Base-by-base conservation (phyloP, 2,329 filamentous ascomycete genomes). In the Phaeosphaeriaceae sp. region DNA sequence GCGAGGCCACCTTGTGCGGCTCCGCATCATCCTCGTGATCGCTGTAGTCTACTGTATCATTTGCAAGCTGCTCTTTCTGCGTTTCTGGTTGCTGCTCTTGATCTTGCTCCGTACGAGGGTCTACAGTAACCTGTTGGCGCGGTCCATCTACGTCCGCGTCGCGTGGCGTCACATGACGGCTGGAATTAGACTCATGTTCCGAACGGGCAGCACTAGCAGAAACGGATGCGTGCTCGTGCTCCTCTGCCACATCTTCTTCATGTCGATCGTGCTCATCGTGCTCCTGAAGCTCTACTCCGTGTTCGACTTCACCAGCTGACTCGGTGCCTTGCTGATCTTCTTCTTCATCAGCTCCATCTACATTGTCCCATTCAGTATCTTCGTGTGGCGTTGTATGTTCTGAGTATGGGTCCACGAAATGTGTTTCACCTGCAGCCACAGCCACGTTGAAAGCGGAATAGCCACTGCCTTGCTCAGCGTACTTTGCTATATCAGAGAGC, bases 391-490 rank as follows among this genome's bases (percentile, higher is more conserved):
- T 66, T 2, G 69, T 60, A n/a, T 65, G 50, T 36, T 59, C 56
- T 17, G 66, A 61, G 19, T 57, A 55, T 2, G 61, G 49, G 9
- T 62, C 61, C 44, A 53, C 67, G 54, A 75, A 74, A 24, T 65
- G 62, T 4, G 70, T 73, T 44, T 72, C 63, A 17, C 70, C 70
- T 50, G 70, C 61, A 54, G 63, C 60, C 10, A 75, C 64, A 15
- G 67, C 67, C 40, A 72, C 67, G 13, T 67, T 57, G 22, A 87
- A 75, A 27, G 83, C 78, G 1, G 84, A 83, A 55, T 87, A 78
- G 13, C 86, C 86, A 72, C 85, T 85, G 19, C 87, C 86, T 64
- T 85, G 80, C 20, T 80, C 79, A 56, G 82, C 86, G 67, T 82
- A 83, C 62, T 81, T 76, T 46, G 79, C 77, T 48, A 90, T 79